Conservation (phyloP, 192 early-diverging fungal species). For the Backusella morwellensis region DNA sequence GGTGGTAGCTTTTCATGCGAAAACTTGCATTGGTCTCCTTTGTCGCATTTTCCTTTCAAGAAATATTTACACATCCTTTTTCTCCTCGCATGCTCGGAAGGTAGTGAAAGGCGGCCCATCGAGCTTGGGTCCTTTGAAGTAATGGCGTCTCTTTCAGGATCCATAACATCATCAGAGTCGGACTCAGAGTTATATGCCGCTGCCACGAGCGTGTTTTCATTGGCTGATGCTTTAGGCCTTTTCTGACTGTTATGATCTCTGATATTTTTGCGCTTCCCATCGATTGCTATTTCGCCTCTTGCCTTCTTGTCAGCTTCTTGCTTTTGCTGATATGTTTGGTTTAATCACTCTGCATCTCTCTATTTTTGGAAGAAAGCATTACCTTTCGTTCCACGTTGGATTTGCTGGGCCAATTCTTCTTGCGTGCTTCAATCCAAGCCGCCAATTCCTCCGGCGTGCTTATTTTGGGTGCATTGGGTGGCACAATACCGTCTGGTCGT, state of each 20-base stretch:
- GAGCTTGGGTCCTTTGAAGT: conserved; percentile 45
- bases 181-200: conserved; percentile 36
- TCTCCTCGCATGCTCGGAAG: conserved; percentile 4
- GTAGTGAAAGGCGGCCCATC: conserved; percentile 34
- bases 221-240: neutral
- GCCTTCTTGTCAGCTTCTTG: neutral
- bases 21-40: conserved; percentile 43
- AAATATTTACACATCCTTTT: conserved; percentile 44
- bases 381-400: conserved; percentile 67
- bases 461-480: conserved; percentile 37
- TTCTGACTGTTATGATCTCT: neutral
- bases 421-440: conserved; percentile 82
- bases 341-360: neutral
- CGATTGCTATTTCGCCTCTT: conserved; percentile 4
- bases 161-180: conserved; percentile 36
- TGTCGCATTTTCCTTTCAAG: conserved; percentile 37
- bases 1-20: conserved; percentile 39
- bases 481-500: conserved; percentile 28
- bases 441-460: conserved; percentile 72
- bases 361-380: neutral
- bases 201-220: neutral
- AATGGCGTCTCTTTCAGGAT: conserved; percentile 46
- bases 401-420: conserved; percentile 74
- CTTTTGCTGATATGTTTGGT: neutral
- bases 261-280: neutral